Evolutionary conservation across 257 asterid species (phyloP).

Genomic region (Petunia secreta): DNA sequence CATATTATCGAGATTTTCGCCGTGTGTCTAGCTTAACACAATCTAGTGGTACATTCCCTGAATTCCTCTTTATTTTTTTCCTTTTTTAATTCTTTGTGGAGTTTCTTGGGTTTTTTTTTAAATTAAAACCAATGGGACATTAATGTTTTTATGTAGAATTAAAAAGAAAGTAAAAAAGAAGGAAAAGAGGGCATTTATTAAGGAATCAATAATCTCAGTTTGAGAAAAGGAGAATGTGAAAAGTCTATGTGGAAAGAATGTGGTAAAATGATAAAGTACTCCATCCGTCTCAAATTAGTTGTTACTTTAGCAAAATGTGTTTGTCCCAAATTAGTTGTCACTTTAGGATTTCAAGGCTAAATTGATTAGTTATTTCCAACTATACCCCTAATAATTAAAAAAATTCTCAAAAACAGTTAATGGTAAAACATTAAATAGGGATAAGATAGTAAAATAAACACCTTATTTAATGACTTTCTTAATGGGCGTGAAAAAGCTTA

Average conservation of each 20-base stretch:
- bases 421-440: too few relatives aligned
- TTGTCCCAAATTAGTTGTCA: too few relatives aligned
- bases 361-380: too few relatives aligned
- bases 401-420: too few relatives aligned
- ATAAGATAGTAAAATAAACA: too few relatives aligned
- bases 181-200: neutral
- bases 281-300: too few relatives aligned
- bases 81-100: neutral
- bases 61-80: neutral
- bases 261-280: neutral
- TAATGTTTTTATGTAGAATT: neutral
- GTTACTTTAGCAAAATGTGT: too few relatives aligned
- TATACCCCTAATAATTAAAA: too few relatives aligned
- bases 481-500: too few relatives aligned
- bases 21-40: neutral
- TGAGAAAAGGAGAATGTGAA: neutral
- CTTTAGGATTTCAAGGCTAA: too few relatives aligned
- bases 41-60: conserved; percentile 6
- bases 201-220: neutral
- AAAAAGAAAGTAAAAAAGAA: neutral
- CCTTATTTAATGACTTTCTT: too few relatives aligned
- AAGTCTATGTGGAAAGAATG: neutral
- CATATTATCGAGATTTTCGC: conserved; percentile 27
- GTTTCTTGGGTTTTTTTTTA: neutral
- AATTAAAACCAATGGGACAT: neutral